Conservation (phyloP, 1,284 basidiomycete genomes). For the Tranzscheliella williamsii region DNA sequence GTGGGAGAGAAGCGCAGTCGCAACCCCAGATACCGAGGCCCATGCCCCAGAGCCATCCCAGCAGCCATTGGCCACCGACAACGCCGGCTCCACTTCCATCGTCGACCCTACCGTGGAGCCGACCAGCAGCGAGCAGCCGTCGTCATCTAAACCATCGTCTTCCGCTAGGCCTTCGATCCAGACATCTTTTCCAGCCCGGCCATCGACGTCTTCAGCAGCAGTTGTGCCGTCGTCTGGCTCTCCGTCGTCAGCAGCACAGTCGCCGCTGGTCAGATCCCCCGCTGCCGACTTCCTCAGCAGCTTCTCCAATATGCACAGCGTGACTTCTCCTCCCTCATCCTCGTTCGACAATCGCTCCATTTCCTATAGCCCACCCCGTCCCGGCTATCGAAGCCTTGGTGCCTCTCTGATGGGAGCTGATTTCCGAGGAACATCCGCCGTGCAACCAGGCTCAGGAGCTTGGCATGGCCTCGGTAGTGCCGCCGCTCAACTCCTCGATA, state of each 20-base stretch:
- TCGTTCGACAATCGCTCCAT: slow-evolving; percentile 29
- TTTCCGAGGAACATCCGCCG: slow-evolving; percentile 11
- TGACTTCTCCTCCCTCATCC: slow-evolving; percentile 12
- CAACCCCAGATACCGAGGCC: slow-evolving; percentile 1
- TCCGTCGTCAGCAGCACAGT: slow-evolving; percentile 5
- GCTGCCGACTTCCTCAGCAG: slow-evolving; percentile 77
- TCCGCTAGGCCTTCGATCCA: not conserved
- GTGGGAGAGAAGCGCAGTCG: slow-evolving; percentile 34
- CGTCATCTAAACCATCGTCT: not conserved
- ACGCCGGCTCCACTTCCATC: slow-evolving; percentile 11
- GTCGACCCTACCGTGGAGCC: not conserved
- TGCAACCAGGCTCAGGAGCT: slow-evolving; percentile 13
- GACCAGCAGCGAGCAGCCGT: not conserved
- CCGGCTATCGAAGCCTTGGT: slow-evolving; percentile 21
- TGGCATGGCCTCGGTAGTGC: slow-evolving; percentile 33
- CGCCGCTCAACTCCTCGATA: slow-evolving; percentile 26
- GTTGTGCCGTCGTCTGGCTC: slow-evolving; percentile 6
- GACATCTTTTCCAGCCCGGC: not conserved
- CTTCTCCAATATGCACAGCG: slow-evolving; percentile 63
- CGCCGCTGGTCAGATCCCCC: slow-evolving; percentile 61
- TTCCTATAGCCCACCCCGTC: slow-evolving; percentile 31
- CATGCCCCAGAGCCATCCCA: no score
- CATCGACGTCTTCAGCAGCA: not conserved
- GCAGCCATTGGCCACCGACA: no score
- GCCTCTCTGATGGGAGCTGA: slow-evolving; percentile 18